phyloP scores from a whole-genome alignment of 306 rosid genomes.

The Pyrus communis region DNA sequence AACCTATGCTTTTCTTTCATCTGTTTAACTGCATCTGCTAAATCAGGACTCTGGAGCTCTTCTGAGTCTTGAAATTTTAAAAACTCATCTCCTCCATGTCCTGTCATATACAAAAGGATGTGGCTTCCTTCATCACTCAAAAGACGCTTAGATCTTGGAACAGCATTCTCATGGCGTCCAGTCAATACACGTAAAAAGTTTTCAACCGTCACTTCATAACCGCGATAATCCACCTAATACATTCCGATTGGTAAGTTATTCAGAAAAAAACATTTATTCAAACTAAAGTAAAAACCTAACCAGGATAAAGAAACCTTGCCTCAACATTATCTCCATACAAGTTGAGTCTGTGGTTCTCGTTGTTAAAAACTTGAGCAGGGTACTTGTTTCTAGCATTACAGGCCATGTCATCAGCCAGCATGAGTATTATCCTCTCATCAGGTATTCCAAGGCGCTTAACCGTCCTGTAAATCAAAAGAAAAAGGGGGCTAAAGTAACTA shows the following conservation, averaged over 20 bases:
- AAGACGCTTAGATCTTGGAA: slow-evolving; percentile 94
- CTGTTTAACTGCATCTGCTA: slow-evolving; percentile 95
- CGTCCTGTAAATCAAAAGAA: slow-evolving; percentile 53
- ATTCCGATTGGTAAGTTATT: slow-evolving; percentile 13
- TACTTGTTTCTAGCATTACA: slow-evolving; percentile 94
- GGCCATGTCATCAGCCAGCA: slow-evolving; percentile 98
- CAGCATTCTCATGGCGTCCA: slow-evolving; percentile 83
- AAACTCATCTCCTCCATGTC: slow-evolving; percentile 98
- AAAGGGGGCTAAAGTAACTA: not conserved
- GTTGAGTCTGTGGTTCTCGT: slow-evolving; percentile 88
- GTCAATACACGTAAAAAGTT: slow-evolving; percentile 78
- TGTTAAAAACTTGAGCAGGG: slow-evolving; percentile 94
- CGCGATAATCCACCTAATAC: slow-evolving; percentile 90
- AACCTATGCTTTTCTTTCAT: slow-evolving; percentile 94
- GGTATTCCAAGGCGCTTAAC: slow-evolving; percentile 96
- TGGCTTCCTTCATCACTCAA: slow-evolving; percentile 99
- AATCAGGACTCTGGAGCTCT: slow-evolving; percentile 98
- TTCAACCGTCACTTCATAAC: slow-evolving; percentile 91
- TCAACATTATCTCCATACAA: slow-evolving; percentile 96
- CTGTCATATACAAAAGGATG: slow-evolving; percentile 91
- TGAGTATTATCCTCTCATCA: slow-evolving; percentile 93
- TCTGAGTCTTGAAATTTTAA: slow-evolving; percentile 94
- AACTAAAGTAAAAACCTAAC: not conserved
- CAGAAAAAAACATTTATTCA: not conserved
- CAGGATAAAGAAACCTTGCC: slow-evolving; percentile 35